Evolutionary conservation across 176 grass and related monocot species (phyloP).

Genomic region (Echinochloa phyllopogon): DNA sequence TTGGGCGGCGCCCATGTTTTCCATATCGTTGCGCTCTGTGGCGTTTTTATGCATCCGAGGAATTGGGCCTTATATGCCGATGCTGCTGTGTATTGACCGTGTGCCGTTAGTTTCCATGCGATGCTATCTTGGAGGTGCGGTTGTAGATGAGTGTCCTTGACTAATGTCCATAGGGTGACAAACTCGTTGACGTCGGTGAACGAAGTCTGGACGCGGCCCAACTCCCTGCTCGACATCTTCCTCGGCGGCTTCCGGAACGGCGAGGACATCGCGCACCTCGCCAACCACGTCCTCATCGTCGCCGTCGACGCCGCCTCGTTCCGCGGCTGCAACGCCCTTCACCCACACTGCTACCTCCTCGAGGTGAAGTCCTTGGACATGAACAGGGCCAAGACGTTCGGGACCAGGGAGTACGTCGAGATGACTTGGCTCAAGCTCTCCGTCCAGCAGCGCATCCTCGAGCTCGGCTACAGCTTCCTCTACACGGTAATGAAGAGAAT

Average conservation of each 20-base stretch:
- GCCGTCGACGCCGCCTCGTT: conserved; percentile 53
- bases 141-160: too few relatives aligned
- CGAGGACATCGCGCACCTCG: conserved; percentile 47
- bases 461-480: conserved; percentile 75
- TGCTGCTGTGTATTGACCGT: too few relatives aligned
- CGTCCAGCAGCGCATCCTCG: conserved; percentile 50
- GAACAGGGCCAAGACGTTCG: conserved; percentile 45
- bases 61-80: too few relatives aligned
- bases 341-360: conserved; percentile 62
- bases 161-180: too few relatives aligned
- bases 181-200: conserved; percentile 74
- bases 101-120: too few relatives aligned
- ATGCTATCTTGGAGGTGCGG: too few relatives aligned
- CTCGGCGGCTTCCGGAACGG: conserved; percentile 69
- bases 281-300: conserved; percentile 62
- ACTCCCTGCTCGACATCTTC: conserved; percentile 65
- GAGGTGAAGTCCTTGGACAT: conserved; percentile 31
- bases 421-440: conserved; percentile 62
- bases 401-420: conserved; percentile 58
- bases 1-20: too few relatives aligned
- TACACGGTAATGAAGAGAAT: conserved; percentile 70
- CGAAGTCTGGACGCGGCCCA: conserved; percentile 58
- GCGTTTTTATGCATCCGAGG: too few relatives aligned
- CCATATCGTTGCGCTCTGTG: too few relatives aligned
- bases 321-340: conserved; percentile 54